These are phyloP conservation scores for Saccharomycopsis guyanensis DNA, from an alignment of 805 yeast species.

Conservation along the genomic window DNA sequence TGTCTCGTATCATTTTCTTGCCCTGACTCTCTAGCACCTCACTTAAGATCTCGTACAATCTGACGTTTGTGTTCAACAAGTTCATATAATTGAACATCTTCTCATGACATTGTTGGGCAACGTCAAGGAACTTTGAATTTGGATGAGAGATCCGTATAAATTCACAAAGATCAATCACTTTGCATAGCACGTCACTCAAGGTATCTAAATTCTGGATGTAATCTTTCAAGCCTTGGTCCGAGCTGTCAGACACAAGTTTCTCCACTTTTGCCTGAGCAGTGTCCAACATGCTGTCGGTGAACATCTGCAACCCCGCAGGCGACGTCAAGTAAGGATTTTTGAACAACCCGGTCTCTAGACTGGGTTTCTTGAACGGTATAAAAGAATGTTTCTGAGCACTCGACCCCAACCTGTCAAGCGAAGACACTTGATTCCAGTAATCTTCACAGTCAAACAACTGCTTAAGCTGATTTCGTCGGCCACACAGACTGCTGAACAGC, in stretches of 20 bases:
- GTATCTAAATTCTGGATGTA: conserved; percentile 70
- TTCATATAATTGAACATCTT: conserved; percentile 92
- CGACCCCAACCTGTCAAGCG: conserved; percentile 7
- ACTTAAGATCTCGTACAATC: conserved; percentile 53
- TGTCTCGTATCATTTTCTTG: conserved; percentile 24
- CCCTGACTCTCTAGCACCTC: conserved; percentile 41
- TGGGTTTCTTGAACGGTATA: conserved; percentile 24
- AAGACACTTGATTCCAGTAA: conserved; percentile 36
- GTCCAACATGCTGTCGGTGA: conserved; percentile 55
- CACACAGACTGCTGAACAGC: too few species aligned
- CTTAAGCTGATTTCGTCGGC: conserved; percentile 27
- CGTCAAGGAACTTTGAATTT: conserved; percentile 53
- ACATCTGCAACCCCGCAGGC: conserved; percentile 64
- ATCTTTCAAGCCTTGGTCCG: conserved; percentile 35
- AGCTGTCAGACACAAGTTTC: conserved; percentile 42
- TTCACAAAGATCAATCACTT: conserved; percentile 91
- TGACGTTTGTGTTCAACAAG: conserved; percentile 75
- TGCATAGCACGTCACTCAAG: conserved; percentile 78
- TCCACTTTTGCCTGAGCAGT: conserved; percentile 58
- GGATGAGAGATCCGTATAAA: conserved; percentile 89
- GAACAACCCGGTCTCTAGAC: conserved; percentile 55
- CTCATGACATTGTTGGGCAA: conserved; percentile 85
- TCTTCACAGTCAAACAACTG: conserved; percentile 54
- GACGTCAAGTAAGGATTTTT: conserved; percentile 59
- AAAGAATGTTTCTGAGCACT: conserved; percentile 9